A percentile compares a stretch with the other conserved stretches of the same genome.
Evolutionary conservation across 1,284 basidiomycete species (phyloP).

Genomic region (Erythrobasidium hasegawianum): DNA sequence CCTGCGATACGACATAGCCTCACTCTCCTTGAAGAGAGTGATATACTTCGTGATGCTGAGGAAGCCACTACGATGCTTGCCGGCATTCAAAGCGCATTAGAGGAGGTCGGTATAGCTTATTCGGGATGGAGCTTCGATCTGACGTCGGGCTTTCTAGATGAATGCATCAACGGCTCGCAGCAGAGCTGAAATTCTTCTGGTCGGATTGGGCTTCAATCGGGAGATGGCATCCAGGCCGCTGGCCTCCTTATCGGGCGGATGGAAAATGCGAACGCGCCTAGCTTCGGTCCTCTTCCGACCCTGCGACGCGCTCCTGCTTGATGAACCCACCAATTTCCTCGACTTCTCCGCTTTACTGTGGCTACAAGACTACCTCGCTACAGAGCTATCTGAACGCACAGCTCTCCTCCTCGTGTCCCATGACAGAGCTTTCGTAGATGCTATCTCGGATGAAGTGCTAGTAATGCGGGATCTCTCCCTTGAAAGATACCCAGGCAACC

Average conservation of each 20-base stretch:
- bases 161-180: conserved; percentile 55
- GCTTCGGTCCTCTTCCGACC: conserved; percentile 53
- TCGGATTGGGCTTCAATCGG: conserved; percentile 62
- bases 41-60: conserved; percentile 1
- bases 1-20: neutral
- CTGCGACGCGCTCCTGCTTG: conserved; percentile 52
- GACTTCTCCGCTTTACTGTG: conserved; percentile 23
- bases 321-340: conserved; percentile 53
- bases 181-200: conserved; percentile 59
- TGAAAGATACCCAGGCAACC: conserved; percentile 59
- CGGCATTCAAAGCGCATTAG: conserved; percentile 51
- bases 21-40: neutral
- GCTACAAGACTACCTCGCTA: conserved; percentile 57
- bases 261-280: conserved; percentile 60
- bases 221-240: conserved; percentile 56
- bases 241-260: conserved; percentile 62
- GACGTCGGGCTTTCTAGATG: conserved; percentile 42
- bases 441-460: conserved; percentile 64
- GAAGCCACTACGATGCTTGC: conserved; percentile 49
- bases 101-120: conserved; percentile 46
- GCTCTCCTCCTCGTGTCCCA: conserved; percentile 65
- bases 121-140: too few species aligned
- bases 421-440: conserved; percentile 66
- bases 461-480: conserved; percentile 60
- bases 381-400: conserved; percentile 46